Evolutionary conservation across 179 eudicot genomes (phyloP).

Genomic region (Camellia oleifera): DNA sequence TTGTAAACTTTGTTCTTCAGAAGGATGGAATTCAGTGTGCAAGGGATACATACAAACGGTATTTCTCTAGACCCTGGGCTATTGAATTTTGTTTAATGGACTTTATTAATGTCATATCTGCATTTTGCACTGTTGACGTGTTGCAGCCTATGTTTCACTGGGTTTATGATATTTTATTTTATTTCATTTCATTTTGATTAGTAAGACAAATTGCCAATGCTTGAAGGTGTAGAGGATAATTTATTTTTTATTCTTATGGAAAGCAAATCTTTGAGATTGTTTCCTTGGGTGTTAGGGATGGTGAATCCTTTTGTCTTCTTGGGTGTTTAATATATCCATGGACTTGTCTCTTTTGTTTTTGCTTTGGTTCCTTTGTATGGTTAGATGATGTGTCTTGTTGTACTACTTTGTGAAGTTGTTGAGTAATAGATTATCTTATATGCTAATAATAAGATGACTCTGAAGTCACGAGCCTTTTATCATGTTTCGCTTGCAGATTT

Average conservation of each 20-base stretch:
- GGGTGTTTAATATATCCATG: background rate
- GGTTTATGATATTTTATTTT: background rate
- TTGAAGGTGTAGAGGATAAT: background rate
- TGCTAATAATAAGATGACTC: constrained; percentile 3
- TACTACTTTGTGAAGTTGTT: background rate
- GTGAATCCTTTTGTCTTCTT: background rate
- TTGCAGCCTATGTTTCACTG: background rate
- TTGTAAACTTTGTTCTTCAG: constrained; percentile 49
- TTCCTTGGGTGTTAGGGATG: background rate
- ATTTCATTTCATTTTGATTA: background rate
- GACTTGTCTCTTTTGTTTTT: background rate
- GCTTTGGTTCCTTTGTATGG: background rate
- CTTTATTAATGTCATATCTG: background rate
- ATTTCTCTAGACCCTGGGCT: constrained; percentile 18
- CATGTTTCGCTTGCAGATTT: constrained; percentile 37
- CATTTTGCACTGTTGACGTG: constrained; percentile 1
- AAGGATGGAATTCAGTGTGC: constrained; percentile 69
- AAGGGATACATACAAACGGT: constrained; percentile 78
- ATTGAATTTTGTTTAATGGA: background rate
- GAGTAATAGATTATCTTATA: background rate
- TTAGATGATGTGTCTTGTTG: background rate
- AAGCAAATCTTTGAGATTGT: background rate
- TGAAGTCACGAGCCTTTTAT: background rate
- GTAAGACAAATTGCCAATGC: background rate
- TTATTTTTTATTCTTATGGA: background rate